Conservation (phyloP, 2,329 filamentous ascomycete genomes). For the Ophiocordyceps australis region DNA sequence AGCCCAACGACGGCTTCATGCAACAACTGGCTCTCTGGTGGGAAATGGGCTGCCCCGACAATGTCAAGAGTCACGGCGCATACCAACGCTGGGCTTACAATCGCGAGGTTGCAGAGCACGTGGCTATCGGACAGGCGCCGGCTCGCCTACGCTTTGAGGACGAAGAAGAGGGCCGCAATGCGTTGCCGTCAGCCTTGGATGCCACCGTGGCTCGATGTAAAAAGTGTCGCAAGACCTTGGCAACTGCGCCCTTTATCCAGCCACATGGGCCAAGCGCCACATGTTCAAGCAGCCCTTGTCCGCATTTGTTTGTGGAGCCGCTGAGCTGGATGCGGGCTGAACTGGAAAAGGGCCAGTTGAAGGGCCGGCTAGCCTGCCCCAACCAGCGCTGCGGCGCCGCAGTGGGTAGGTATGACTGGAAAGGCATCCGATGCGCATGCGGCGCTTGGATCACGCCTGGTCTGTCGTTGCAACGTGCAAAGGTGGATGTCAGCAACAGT, state of each 20-base stretch:
- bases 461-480: constrained; percentile 68
- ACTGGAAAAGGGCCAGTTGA: constrained; percentile 63
- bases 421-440: constrained; percentile 85
- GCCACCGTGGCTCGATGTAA: constrained; percentile 82
- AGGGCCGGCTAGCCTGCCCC: constrained; percentile 73
- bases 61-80: constrained; percentile 44
- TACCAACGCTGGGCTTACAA: constrained; percentile 60
- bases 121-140: constrained; percentile 63
- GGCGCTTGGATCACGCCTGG: constrained; percentile 80
- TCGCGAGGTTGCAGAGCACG: constrained; percentile 33
- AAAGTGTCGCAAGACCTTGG: constrained; percentile 61
- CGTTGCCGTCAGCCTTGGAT: constrained; percentile 6
- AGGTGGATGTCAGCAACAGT: constrained; percentile 84
- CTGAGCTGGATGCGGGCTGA: constrained; percentile 85
- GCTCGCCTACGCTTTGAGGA: constrained; percentile 72
- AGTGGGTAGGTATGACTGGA: constrained; percentile 90
- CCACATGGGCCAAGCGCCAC: constrained; percentile 29
- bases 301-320: constrained; percentile 81
- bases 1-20: constrained; percentile 88
- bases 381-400: constrained; percentile 60
- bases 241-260: constrained; percentile 42
- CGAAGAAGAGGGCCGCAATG: constrained; percentile 24
- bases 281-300: constrained; percentile 28
- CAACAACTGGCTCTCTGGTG: constrained; percentile 74
- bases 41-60: constrained; percentile 62